Evolutionary conservation across 805 yeast genomes (phyloP), one percentile per base, ranked within the genome.

Genomic region (Teunomyces cretensis): DNA sequence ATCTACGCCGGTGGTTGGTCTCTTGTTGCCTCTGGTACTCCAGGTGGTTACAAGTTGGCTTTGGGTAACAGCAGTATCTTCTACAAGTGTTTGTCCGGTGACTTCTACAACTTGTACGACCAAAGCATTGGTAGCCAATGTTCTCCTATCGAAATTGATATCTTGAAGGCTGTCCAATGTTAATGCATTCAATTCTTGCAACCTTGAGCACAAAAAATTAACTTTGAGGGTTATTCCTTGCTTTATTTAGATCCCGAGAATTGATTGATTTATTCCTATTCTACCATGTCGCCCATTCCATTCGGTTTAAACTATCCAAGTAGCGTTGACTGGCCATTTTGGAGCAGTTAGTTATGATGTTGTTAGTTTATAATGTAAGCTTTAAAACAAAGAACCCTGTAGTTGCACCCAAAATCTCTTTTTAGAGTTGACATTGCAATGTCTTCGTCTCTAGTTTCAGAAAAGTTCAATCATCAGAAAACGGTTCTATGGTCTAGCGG

Each of bases 61-160:
- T 66, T 84, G 50, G 90, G 88, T 67, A 67, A 69, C 56, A 60
- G 67, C 41, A 80, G 80, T 49, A 72, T 75, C 44, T 85, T 85
- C 75, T 85, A 79, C 78, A 85, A 83, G 70, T 86, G 92, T 73
- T 61, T 78, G 54, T 83, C 89, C 31, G 92, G 92, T 56, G 73
- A 72, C 59, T 86, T 86, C 78, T 84, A 83, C 83, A 86, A 86
- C 77, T 71, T 86, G 67, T 86, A 86, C 68, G 88, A 84, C 63
- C 70, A 80, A 64, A 64, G 72, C 53, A 63, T 82, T 44, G 88
- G 83, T 47, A 65, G 60, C 24, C 87, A 83, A 60, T 84, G 91
- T 76, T 60, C 68, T 44, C 74, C 42, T 24, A 47, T 51, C 24
- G 55, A 51, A 43, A 45, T 51, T 41, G 51, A 45, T 27, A 45